Percentiles rank a stretch among this genome's conserved stretches.
phyloP scores from a whole-genome alignment of 2,329 filamentous ascomycete species.

The Alternaria rosae region DNA sequence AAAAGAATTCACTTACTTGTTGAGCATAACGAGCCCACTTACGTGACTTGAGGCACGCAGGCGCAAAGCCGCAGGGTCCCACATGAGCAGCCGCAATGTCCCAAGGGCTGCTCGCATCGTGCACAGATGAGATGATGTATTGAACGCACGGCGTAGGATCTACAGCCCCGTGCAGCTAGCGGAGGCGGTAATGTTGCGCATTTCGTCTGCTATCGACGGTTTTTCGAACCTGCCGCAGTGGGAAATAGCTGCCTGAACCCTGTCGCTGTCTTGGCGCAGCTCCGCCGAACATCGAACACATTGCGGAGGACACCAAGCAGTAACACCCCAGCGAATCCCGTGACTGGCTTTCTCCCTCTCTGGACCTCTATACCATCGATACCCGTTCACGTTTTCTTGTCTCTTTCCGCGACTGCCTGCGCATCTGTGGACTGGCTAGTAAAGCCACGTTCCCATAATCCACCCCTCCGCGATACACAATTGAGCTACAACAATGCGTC shows the following conservation, averaged over 20 bases:
- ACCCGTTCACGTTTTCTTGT: not conserved
- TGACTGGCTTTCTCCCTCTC: slow-evolving; percentile 1
- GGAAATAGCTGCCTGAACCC: slow-evolving; percentile 34
- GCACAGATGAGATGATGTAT: not conserved
- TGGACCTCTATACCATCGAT: not conserved
- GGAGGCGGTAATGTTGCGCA: slow-evolving; percentile 29
- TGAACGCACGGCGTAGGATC: not conserved
- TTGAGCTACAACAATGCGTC: slow-evolving; percentile 50
- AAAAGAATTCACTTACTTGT: slow-evolving; percentile 31
- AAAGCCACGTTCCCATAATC: slow-evolving; percentile 49
- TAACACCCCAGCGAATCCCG: slow-evolving; percentile 1
- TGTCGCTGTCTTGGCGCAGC: slow-evolving; percentile 39
- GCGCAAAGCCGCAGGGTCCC: not conserved
- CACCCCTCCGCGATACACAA: slow-evolving; percentile 40
- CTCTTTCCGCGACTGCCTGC: slow-evolving; percentile 16
- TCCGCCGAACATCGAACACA: slow-evolving; percentile 35
- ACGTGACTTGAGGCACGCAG: not conserved
- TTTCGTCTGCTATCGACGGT: slow-evolving; percentile 31
- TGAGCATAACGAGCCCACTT: not conserved
- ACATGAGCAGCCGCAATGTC: not conserved
- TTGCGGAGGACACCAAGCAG: slow-evolving; percentile 18
- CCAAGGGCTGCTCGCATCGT: not conserved
- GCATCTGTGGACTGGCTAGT: slow-evolving; percentile 45
- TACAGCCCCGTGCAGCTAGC: slow-evolving; percentile 4
- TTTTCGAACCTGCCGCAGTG: slow-evolving; percentile 24